Base-by-base conservation (phyloP, 345 rosid species). In the Streptanthus diversifolius region DNA sequence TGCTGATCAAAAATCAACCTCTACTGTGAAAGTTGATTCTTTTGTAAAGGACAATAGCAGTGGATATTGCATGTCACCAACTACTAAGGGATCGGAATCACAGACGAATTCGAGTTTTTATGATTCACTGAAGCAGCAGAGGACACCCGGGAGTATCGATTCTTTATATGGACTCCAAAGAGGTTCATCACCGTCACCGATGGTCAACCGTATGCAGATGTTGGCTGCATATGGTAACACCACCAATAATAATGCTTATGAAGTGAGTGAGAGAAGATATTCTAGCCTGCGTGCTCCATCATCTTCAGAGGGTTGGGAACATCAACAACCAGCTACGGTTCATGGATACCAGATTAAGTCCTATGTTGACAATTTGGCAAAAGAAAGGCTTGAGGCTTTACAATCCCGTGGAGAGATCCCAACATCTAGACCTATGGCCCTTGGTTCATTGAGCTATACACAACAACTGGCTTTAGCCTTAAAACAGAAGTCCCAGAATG, bases 271-370 rank as follows among this genome's bases (percentile, higher is more conserved):
- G 84, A 88, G 88, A 75, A 80, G 82, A 64, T 91, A 85, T 83
- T 87, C 86, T 29, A 88, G 96, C 77, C 62, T 88, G 80, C 93
- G 89, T 33, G 71, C 80, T 54, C 80, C 83, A 33, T 84, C 87
- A n/a, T 79, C 95, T 68, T 76, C 90, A 51, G 90, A 86, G 66
- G 75, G 80, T 53, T 59, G 84, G 86, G 87, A 75, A 61, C 70
- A 82, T 70, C 78, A 78, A 66, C 99, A 84, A 80, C 97, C 96
- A 74, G 89, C 88, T 36, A 88, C 96, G 0, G 79, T 92, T 9
- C 97, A 86, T 61, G 92, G 96, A 52, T 85, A 78, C 82, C 95
- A 86, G 82, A 59, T 90, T 19, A 83, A 86, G 52, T 86, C 96
- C 5, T 79, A 76, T 62, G 79, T 83, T 29, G 82, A 75, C 75